Evolutionary conservation across 805 yeast genomes (phyloP).

Genomic region (Candida lessepsii): DNA sequence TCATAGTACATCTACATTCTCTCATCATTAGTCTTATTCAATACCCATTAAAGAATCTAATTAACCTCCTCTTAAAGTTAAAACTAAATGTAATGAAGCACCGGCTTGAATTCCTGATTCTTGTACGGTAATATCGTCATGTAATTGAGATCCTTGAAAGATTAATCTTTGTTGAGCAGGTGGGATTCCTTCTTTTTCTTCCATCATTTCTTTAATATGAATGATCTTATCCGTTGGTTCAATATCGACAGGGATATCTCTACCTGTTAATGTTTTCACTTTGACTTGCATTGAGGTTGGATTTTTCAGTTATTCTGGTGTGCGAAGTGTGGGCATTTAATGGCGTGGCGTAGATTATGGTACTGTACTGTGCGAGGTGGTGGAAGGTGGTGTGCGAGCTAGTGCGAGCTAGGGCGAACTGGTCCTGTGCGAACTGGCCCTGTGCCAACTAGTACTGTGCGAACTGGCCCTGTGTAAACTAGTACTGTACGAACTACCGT

Average conservation of each 20-base stretch:
- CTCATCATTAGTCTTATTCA: background rate
- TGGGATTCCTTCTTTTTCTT: slow-evolving; percentile 96
- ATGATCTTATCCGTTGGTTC: slow-evolving; percentile 67
- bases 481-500: too few species aligned
- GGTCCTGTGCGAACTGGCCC: too few species aligned
- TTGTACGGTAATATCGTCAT: slow-evolving; percentile 73
- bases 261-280: slow-evolving; percentile 78
- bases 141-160: slow-evolving; percentile 88
- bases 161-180: slow-evolving; percentile 93
- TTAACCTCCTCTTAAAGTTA: slow-evolving; percentile 87
- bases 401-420: too few species aligned
- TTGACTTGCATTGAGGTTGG: slow-evolving; percentile 67
- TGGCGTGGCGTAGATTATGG: too few species aligned
- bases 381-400: too few species aligned
- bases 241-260: slow-evolving; percentile 75
- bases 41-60: too few species aligned
- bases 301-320: too few species aligned
- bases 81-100: slow-evolving; percentile 81
- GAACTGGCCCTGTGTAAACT: slow-evolving; percentile 1
- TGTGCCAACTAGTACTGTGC: too few species aligned
- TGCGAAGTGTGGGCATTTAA: too few species aligned
- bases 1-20: background rate
- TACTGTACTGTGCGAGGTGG: too few species aligned
- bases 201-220: slow-evolving; percentile 85
- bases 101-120: slow-evolving; percentile 82